Base-by-base conservation (phyloP, 306 rosid genomes). In the Rosa rugosa region DNA sequence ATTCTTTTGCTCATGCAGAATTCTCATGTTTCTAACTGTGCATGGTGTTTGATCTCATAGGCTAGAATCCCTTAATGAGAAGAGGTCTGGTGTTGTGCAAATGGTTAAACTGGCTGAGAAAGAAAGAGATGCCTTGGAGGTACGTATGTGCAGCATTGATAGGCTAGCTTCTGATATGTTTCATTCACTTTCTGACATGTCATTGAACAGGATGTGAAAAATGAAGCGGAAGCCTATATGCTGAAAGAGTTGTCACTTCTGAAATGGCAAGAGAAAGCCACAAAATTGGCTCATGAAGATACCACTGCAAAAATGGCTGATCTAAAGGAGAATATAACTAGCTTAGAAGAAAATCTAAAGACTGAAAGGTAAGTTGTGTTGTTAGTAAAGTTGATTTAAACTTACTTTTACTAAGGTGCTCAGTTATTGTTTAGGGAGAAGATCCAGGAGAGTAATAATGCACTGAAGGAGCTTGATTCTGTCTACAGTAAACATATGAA, bases 91-190 rank as follows among this genome's bases (percentile, higher is more conserved):
- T 42, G 98, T 91, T 82, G 98, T 92, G 70, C 97, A 95, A 86
- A 95, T 95, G 97, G 99, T 95, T 75, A 95, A 93, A 91, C 87
- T 95, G 77, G 91, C 99, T 14, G 99, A 93, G 89, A 95, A 93
- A 87, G 98, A 95, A 87, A 95, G 94, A 85, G 96, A 95, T 78
- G 77, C 91, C 76, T 87, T 93, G 87, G 99, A 95, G 98, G 99
- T 85, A 85, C 12, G 85, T 80, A 80, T 62, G 77, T 70, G 59
- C 77, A 40, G 25, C 11, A 25, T 73, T 75, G 25, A 45, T 62
- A 41, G 22, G 50, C 59, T 66, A 64, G 75, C 46, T 73, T 40
- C 41, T 49, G 47, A 8, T 47, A 75, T 57, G 22, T 62, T 82
- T 71, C 51, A 41, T 68, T 51, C 73, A 60, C 77, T 20, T 38